Evolutionary conservation across 1,284 basidiomycete species (phyloP).

Genomic region (Fomes fomentarius): DNA sequence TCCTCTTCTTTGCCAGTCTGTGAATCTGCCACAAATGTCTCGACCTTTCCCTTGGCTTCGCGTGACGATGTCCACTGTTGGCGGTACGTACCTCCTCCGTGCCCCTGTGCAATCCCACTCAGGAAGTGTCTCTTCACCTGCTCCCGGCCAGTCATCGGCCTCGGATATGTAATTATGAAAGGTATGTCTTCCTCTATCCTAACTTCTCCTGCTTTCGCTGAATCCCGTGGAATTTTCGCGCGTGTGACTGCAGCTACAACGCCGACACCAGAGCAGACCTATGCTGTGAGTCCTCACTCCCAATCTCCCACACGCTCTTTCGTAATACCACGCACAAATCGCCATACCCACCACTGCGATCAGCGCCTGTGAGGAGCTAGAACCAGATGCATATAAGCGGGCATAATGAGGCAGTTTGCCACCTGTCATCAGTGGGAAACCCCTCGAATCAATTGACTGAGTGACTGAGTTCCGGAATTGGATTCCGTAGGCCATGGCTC

Average conservation of each 20-base stretch:
- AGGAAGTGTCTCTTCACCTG: not conserved
- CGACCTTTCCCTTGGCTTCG: slow-evolving; percentile 17
- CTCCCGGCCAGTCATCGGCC: slow-evolving; percentile 51
- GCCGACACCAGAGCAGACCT: slow-evolving; percentile 59
- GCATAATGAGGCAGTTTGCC: too few relatives aligned
- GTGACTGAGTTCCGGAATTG: not conserved
- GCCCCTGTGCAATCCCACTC: not conserved
- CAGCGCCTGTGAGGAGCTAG: too few relatives aligned
- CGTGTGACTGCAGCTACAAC: slow-evolving; percentile 51
- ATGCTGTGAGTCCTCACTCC: slow-evolving; percentile 45
- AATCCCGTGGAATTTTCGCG: not conserved
- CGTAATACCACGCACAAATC: too few relatives aligned
- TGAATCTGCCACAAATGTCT: slow-evolving; percentile 2
- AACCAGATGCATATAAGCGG: too few relatives aligned
- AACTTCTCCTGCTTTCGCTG: not conserved
- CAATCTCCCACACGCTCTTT: not conserved
- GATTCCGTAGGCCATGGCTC: slow-evolving; percentile 60
- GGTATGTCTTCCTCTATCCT: slow-evolving; percentile 42
- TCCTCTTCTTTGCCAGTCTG: not conserved
- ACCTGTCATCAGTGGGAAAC: not conserved
- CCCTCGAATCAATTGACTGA: not conserved
- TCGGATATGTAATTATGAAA: slow-evolving; percentile 68
- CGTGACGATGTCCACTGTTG: slow-evolving; percentile 14
- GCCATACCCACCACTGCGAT: too few relatives aligned
- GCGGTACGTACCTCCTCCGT: slow-evolving; percentile 13